Conservation (phyloP, 768 basidiomycete genomes). For the Hypsizygus marmoreus region DNA sequence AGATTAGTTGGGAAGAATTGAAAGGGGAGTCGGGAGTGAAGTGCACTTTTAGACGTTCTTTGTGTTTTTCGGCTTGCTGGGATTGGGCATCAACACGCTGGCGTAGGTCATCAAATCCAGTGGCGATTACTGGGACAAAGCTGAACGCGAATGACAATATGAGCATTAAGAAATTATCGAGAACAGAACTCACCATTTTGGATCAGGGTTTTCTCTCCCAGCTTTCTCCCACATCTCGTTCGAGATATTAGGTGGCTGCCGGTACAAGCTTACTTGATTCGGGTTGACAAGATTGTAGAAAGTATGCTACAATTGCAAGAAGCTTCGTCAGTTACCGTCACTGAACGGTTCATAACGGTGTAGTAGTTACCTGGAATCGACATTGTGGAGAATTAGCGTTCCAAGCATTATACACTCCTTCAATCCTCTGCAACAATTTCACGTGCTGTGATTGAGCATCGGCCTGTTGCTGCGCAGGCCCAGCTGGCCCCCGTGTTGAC, state of each 20-base stretch:
- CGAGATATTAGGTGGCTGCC: slow-evolving; percentile 69
- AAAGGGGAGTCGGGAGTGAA: neutral
- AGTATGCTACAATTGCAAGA: slow-evolving; percentile 51
- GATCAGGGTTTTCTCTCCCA: slow-evolving; percentile 78
- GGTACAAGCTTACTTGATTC: slow-evolving; percentile 61
- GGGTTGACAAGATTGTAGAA: slow-evolving; percentile 88
- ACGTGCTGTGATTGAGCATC: slow-evolving; percentile 63
- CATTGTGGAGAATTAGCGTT: slow-evolving; percentile 67
- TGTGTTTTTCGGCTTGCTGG: slow-evolving; percentile 63
- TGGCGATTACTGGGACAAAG: slow-evolving; percentile 76
- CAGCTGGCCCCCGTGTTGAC: slow-evolving; percentile 37
- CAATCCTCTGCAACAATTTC: slow-evolving; percentile 58
- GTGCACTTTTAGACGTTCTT: slow-evolving; percentile 61
- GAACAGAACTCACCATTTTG: slow-evolving; percentile 56
- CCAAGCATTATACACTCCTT: slow-evolving; percentile 70
- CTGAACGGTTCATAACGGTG: neutral
- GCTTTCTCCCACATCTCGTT: slow-evolving; percentile 85
- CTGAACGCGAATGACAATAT: slow-evolving; percentile 44
- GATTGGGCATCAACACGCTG: slow-evolving; percentile 77
- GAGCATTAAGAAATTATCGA: neutral
- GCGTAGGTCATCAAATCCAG: slow-evolving; percentile 82
- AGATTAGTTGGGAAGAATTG: slow-evolving; percentile 6
- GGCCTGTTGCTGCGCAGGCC: slow-evolving; percentile 47
- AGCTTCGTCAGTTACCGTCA: neutral
- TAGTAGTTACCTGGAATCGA: slow-evolving; percentile 70